phyloP scores from a whole-genome alignment of 1,284 basidiomycete species.

The Rhodotorula sp. region DNA sequence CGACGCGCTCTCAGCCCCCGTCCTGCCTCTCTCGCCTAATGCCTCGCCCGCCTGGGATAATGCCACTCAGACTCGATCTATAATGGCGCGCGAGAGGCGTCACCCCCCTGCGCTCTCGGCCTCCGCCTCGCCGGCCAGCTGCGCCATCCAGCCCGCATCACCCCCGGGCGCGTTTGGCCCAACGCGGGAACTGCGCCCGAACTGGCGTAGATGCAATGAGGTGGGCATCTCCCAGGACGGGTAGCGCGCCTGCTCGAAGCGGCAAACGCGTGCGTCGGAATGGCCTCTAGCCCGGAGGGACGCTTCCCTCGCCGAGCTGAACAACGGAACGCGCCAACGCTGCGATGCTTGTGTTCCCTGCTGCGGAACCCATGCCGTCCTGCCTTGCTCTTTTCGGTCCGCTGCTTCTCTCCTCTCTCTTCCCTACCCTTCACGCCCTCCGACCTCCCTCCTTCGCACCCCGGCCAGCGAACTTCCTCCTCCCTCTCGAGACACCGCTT shows the following conservation, averaged over 20 bases:
- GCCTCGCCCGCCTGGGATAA: not conserved
- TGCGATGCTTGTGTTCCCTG: not conserved
- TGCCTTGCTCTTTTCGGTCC: not conserved
- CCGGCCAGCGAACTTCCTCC: not conserved
- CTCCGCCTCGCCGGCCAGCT: not conserved
- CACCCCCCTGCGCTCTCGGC: not conserved
- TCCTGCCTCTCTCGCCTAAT: conserved; percentile 1
- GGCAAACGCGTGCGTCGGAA: not conserved
- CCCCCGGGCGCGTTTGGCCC: not conserved
- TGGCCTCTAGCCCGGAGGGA: too few species aligned
- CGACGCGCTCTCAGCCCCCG: not conserved
- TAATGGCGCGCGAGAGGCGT: not conserved
- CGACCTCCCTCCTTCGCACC: not conserved
- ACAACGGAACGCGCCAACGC: too few species aligned
- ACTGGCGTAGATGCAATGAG: not conserved
- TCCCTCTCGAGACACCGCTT: not conserved
- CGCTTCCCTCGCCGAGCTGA: not conserved
- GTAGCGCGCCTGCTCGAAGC: not conserved
- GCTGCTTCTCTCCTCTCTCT: not conserved
- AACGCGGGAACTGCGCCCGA: not conserved
- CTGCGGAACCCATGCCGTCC: not conserved
- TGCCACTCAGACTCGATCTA: not conserved
- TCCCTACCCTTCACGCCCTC: not conserved
- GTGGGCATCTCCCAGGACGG: not conserved
- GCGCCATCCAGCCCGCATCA: not conserved